Evolutionary conservation across 2,329 filamentous ascomycete genomes (phyloP).

Genomic region (Exserohilum rostratum): DNA sequence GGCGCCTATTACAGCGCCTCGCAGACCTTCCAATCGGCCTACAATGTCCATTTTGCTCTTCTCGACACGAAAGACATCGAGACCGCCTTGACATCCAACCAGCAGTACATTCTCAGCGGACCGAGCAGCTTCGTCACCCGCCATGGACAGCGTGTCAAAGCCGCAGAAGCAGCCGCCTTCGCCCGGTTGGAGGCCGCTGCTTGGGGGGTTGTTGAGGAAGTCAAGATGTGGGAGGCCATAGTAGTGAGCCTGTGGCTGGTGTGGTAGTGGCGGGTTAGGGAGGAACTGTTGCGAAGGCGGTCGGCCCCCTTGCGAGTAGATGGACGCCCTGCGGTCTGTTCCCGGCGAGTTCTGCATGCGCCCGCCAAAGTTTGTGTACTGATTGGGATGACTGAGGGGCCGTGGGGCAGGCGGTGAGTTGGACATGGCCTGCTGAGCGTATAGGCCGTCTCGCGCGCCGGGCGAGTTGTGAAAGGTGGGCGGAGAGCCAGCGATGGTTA

Average conservation of each 20-base stretch:
- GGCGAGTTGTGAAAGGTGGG: conserved; percentile 47
- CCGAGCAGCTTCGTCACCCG: conserved; percentile 52
- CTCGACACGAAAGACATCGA: conserved; percentile 76
- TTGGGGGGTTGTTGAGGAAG: conserved; percentile 56
- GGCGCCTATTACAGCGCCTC: conserved; percentile 79
- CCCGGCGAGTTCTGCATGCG: conserved; percentile 41
- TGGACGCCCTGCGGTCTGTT: conserved; percentile 56
- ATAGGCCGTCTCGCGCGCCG: conserved; percentile 37
- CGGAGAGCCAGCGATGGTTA: conserved; percentile 55
- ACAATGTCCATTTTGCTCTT: conserved; percentile 74
- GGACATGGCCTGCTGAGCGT: conserved; percentile 49
- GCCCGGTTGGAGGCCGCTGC: conserved; percentile 64
- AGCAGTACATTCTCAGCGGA: conserved; percentile 69
- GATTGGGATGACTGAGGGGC: conserved; percentile 56
- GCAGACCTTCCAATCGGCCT: conserved; percentile 74
- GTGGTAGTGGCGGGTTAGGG: conserved; percentile 70
- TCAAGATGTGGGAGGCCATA: conserved; percentile 78
- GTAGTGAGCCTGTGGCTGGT: conserved; percentile 78
- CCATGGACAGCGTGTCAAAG: conserved; percentile 71
- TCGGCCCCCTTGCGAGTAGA: conserved; percentile 56
- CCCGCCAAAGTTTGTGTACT: conserved; percentile 52
- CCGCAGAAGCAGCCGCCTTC: conserved; percentile 78
- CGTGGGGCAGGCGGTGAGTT: conserved; percentile 45
- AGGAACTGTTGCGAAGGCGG: conserved; percentile 54
- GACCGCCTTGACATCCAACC: conserved; percentile 77